These are phyloP conservation scores for Mucor lusitanicus DNA, from an alignment of 371 early-diverging fungal species.

Conservation along the genomic window DNA sequence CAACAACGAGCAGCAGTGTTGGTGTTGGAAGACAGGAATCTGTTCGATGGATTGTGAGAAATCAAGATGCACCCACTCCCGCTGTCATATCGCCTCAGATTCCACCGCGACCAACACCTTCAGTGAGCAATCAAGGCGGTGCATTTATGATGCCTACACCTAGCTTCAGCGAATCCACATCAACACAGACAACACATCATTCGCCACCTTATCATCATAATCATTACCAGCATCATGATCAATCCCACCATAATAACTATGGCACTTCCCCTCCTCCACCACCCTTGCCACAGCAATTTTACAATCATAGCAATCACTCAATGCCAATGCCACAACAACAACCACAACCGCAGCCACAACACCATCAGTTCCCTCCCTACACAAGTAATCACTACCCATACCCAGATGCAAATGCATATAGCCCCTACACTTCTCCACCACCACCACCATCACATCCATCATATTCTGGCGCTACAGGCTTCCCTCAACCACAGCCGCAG, in stretches of 20 bases:
- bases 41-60: conserved; percentile 2
- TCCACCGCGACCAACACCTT: background rate
- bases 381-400: background rate
- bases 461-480: background rate
- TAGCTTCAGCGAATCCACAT: background rate
- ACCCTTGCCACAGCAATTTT: background rate
- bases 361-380: background rate
- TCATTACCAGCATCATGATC: too few species aligned
- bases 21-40: conserved; percentile 3
- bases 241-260: background rate
- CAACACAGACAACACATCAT: background rate
- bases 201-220: background rate
- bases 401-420: background rate
- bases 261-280: background rate
- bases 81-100: background rate
- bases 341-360: background rate
- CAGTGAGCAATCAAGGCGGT: background rate
- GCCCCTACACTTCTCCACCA: background rate
- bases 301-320: background rate
- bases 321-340: conserved; percentile 5
- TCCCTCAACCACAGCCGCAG: background rate
- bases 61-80: background rate
- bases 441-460: background rate
- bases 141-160: background rate
- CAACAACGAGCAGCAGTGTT: background rate